A percentile compares a stretch with the other conserved stretches of the same genome.
Evolutionary conservation across 257 asterid genomes (phyloP).

Genomic region (Lantana camara): DNA sequence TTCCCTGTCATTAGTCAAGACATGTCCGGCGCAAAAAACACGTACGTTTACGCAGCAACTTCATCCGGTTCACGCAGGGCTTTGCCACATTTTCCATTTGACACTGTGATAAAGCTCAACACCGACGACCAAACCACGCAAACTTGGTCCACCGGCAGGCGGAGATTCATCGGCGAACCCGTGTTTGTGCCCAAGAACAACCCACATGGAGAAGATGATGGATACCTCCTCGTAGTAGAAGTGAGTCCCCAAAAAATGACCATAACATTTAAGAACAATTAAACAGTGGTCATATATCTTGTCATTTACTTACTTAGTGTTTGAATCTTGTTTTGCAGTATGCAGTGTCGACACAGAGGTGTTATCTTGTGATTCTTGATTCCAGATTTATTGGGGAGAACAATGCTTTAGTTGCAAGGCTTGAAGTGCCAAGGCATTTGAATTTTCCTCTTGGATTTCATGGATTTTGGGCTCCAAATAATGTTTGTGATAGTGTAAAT

Average conservation of each 20-base stretch:
- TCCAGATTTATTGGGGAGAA: constrained; percentile 57
- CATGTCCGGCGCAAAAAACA: constrained; percentile 55
- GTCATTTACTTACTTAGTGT: too few relatives aligned
- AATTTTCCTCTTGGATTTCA: constrained; percentile 94
- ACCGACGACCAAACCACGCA: constrained; percentile 41
- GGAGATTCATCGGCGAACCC: constrained; percentile 93
- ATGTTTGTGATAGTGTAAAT: background rate
- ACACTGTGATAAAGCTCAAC: constrained; percentile 77
- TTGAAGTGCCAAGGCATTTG: constrained; percentile 81
- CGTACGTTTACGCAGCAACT: constrained; percentile 74
- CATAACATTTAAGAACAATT: too few relatives aligned
- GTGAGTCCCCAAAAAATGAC: too few relatives aligned
- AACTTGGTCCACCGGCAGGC: constrained; percentile 71
- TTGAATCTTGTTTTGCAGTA: constrained; percentile 54
- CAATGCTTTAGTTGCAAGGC: constrained; percentile 71
- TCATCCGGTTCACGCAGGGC: constrained; percentile 84
- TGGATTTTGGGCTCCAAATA: constrained; percentile 76
- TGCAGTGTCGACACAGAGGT: constrained; percentile 83
- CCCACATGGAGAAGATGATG: constrained; percentile 62
- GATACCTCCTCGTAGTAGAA: constrained; percentile 88
- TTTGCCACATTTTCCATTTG: constrained; percentile 89
- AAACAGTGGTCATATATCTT: too few relatives aligned
- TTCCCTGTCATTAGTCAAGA: constrained; percentile 85
- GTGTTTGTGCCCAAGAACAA: constrained; percentile 56
- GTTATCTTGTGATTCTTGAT: constrained; percentile 80